phyloP scores from a whole-genome alignment of 73 alveolate genomes.

The Halteria grandinella region DNA sequence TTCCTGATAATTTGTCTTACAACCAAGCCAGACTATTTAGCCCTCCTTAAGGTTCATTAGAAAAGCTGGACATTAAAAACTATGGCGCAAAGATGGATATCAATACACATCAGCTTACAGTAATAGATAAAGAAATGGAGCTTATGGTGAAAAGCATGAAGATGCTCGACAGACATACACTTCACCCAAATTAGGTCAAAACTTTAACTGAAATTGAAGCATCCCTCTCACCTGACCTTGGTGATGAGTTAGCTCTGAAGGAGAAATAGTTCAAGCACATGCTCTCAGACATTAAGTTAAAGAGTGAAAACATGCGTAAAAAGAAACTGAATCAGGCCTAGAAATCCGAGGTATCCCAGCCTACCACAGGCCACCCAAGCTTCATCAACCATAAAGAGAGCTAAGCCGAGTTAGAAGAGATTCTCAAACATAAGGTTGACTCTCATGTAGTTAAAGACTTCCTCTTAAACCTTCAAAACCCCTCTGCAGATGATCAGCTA shows the following conservation, averaged over 20 bases:
- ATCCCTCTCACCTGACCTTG: slow-evolving; percentile 14
- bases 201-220: background rate
- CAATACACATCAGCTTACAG: too few species aligned
- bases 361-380: background rate
- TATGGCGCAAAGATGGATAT: too few species aligned
- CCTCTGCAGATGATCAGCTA: background rate
- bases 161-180: background rate
- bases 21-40: too few species aligned
- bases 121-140: too few species aligned
- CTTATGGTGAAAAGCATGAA: slow-evolving; percentile 30
- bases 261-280: background rate
- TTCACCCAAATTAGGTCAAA: background rate
- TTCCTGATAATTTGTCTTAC: too few species aligned
- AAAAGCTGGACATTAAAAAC: too few species aligned
- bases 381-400: background rate
- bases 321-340: background rate
- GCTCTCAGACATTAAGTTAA: slow-evolving; percentile 4
- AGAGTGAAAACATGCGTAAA: slow-evolving; percentile 35
- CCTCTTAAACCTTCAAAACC: background rate
- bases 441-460: background rate
- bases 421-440: background rate
- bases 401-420: background rate
- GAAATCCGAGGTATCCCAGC: slow-evolving; percentile 9
- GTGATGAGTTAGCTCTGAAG: slow-evolving; percentile 27
- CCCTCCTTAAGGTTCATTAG: too few species aligned